Percentiles rank a stretch among this genome's conserved stretches.
Evolutionary conservation across 1,139 yeast species (phyloP).

Genomic region (Geotrichum siamense): DNA sequence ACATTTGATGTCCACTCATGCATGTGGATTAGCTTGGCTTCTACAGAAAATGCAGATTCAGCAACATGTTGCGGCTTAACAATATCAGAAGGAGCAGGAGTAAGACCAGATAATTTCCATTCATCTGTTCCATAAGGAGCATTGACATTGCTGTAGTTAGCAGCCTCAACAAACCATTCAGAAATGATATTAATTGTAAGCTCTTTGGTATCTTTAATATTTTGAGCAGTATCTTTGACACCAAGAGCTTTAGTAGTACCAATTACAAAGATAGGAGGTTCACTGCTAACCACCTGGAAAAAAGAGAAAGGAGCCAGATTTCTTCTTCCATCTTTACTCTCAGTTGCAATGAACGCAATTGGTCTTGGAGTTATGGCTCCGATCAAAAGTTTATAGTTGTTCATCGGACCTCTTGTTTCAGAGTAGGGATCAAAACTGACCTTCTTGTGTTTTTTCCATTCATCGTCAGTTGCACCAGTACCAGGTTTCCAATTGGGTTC

Average conservation of each 20-base stretch:
- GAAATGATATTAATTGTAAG: slow-evolving; percentile 52
- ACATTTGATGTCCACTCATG: slow-evolving; percentile 44
- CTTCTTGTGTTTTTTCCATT: slow-evolving; percentile 40
- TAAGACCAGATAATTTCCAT: slow-evolving; percentile 51
- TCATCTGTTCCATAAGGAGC: slow-evolving; percentile 49
- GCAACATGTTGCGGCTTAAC: slow-evolving; percentile 54
- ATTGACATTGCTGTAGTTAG: slow-evolving; percentile 44
- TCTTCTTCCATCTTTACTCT: slow-evolving; percentile 39
- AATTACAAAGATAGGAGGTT: slow-evolving; percentile 53
- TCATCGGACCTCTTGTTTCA: slow-evolving; percentile 38
- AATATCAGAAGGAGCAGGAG: slow-evolving; percentile 40
- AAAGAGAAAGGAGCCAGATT: slow-evolving; percentile 58
- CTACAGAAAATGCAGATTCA: slow-evolving; percentile 55
- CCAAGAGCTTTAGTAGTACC: slow-evolving; percentile 41
- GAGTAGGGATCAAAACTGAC: slow-evolving; percentile 46
- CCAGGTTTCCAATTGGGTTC: slow-evolving; percentile 42
- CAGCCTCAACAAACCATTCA: slow-evolving; percentile 62
- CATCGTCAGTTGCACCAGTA: slow-evolving; percentile 40
- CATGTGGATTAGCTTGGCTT: slow-evolving; percentile 42
- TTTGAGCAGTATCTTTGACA: slow-evolving; percentile 46
- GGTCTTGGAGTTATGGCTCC: slow-evolving; percentile 54
- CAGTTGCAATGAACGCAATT: slow-evolving; percentile 49
- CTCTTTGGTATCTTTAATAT: slow-evolving; percentile 47
- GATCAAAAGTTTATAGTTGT: slow-evolving; percentile 46
- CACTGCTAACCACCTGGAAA: slow-evolving; percentile 44